Conservation (phyloP, 148 eudicot species). For the Camellia sinensis region DNA sequence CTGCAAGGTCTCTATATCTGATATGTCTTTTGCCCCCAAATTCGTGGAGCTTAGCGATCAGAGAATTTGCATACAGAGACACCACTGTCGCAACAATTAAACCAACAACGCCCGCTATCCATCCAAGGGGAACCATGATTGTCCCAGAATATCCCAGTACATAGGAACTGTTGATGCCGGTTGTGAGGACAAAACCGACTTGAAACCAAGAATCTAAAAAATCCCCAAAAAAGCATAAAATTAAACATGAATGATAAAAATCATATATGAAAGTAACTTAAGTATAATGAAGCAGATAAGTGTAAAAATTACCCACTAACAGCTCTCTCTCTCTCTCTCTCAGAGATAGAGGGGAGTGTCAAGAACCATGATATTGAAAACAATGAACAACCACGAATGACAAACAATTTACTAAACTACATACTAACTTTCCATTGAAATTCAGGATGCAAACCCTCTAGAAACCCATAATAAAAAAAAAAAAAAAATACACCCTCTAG, state of each 20-base stretch:
- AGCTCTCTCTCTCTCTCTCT: neutral
- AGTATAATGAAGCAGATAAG: neutral
- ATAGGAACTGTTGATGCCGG: slow-evolving; percentile 85
- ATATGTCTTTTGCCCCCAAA: slow-evolving; percentile 81
- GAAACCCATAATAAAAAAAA: no score
- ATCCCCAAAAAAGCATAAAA: neutral
- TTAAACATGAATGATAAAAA: neutral
- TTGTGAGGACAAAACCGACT: slow-evolving; percentile 77
- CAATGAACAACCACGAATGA: no score
- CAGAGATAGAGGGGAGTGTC: neutral
- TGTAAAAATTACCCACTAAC: neutral
- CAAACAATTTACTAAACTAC: neutral
- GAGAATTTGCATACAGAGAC: slow-evolving; percentile 74
- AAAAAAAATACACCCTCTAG: neutral
- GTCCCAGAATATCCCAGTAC: slow-evolving; percentile 82
- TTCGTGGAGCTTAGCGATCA: slow-evolving; percentile 86
- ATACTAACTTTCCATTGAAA: neutral
- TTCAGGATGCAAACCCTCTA: neutral
- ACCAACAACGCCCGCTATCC: slow-evolving; percentile 72
- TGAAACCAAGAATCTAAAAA: slow-evolving; percentile 90
- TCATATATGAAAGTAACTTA: neutral
- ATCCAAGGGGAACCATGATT: slow-evolving; percentile 87
- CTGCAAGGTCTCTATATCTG: slow-evolving; percentile 91
- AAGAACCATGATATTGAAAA: neutral
- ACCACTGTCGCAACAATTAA: slow-evolving; percentile 52